Evolutionary conservation across 495 filamentous ascomycete species (phyloP), one percentile per base, ranked within the genome.

Genomic region (Penicillium arizonense): DNA sequence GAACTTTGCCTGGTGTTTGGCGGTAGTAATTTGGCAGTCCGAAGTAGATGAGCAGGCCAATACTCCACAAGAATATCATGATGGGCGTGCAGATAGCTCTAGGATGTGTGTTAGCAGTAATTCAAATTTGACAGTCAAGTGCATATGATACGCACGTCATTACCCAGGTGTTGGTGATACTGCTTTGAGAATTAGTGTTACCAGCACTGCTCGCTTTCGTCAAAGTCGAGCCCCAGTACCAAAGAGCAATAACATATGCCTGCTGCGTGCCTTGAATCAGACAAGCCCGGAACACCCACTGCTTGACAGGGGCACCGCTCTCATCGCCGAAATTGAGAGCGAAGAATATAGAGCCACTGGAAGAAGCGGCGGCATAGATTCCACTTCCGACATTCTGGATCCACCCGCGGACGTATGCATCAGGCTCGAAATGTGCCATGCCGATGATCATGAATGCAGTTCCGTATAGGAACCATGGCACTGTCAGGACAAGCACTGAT

Each of bases 381-480:
- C 71, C 73, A 39, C 70, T 75, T 13, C 68, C 77, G 10, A 80
- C 60, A 47, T 80, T 80, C 42, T 78, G 74, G 23, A 79, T 72
- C 76, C 76, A 78, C 8, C 69, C 78, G 6, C 79, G 71, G 3
- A 58, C 69, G 52, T 71, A 67, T 0, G 61, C 50, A 53, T 77
- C 68, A 10, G 55, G 37, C 45, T 77, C 71, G 46, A 81, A 82
- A 23, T 85, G 84, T n/a, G 84, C 80, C 16, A 87, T 58, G 5
- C 85, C 86, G 33, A 89, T 78, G 8, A 89, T 64, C 50, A 87
- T 68, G 67, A 89, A 88, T 6, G 84, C 84, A 0, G 80, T 50
- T 11, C 84, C 85, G 50, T 86, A 89, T 55, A 87, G 72, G 57
- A 84, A 58, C 77, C 84, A 89, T 32, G 86, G 73, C 3, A 79